Evolutionary conservation across 2,329 filamentous ascomycete species (phyloP).

Genomic region (Juglanconis juglandina): DNA sequence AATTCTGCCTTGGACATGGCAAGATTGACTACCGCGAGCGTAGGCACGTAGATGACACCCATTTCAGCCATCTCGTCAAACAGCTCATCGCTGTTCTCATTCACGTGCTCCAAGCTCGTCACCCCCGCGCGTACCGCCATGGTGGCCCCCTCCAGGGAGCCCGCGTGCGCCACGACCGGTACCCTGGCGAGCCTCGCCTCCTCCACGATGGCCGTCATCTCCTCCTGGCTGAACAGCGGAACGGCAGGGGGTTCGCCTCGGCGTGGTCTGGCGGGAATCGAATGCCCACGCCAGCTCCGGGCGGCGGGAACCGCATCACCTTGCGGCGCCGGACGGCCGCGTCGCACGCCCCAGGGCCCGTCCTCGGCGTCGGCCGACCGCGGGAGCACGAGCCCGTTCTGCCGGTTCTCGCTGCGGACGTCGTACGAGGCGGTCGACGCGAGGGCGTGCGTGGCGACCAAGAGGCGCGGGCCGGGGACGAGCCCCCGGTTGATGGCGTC

Average conservation of each 20-base stretch:
- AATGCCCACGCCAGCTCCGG: slow-evolving; percentile 20
- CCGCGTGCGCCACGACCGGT: slow-evolving; percentile 43
- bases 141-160: slow-evolving; percentile 38
- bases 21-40: slow-evolving; percentile 43
- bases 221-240: slow-evolving; percentile 44
- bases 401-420: slow-evolving; percentile 43
- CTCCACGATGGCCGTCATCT: slow-evolving; percentile 47
- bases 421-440: slow-evolving; percentile 50
- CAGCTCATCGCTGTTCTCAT: slow-evolving; percentile 35
- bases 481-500: slow-evolving; percentile 53
- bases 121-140: slow-evolving; percentile 46
- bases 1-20: slow-evolving; percentile 20
- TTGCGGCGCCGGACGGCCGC: slow-evolving; percentile 44
- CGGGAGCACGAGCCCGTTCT: slow-evolving; percentile 30
- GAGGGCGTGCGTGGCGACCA: slow-evolving; percentile 51
- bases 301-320: slow-evolving; percentile 39
- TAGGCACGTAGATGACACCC: slow-evolving; percentile 50
- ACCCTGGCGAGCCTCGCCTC: slow-evolving; percentile 40
- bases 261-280: slow-evolving; percentile 34
- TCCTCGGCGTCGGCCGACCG: slow-evolving; percentile 43
- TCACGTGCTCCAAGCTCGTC: slow-evolving; percentile 45
- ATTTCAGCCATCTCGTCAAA: slow-evolving; percentile 41
- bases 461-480: slow-evolving; percentile 51
- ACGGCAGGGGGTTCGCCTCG: slow-evolving; percentile 36
- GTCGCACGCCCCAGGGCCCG: slow-evolving; percentile 42